phyloP scores from a whole-genome alignment of 2,329 filamentous ascomycete genomes.

The Podosphaera xanthii region DNA sequence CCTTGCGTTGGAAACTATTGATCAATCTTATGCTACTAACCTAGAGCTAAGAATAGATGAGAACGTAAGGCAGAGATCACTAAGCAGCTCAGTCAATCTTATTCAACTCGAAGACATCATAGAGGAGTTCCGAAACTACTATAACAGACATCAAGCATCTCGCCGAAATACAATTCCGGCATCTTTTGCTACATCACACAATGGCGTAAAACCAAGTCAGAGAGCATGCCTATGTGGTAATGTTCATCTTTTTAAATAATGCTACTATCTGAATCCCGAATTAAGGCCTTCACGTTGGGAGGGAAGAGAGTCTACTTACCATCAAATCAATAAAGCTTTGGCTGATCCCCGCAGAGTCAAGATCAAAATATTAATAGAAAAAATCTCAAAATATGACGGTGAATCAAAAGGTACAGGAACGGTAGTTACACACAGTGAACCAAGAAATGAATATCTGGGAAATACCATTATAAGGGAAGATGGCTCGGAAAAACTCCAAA shows the following conservation, averaged over 20 bases:
- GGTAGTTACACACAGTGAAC: too few relatives aligned
- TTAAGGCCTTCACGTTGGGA: background rate
- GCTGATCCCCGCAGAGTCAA: too few relatives aligned
- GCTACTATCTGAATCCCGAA: background rate
- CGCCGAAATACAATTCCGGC: background rate
- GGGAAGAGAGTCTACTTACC: background rate
- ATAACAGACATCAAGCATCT: background rate
- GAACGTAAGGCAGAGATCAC: background rate
- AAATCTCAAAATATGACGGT: too few relatives aligned
- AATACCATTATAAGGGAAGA: too few relatives aligned
- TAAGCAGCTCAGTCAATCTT: background rate
- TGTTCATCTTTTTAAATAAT: background rate
- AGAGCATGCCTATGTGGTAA: background rate
- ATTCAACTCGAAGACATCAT: background rate
- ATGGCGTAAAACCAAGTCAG: background rate
- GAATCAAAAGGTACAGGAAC: too few relatives aligned
- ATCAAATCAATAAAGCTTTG: too few relatives aligned
- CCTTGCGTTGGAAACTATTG: too few relatives aligned
- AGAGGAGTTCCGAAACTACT: background rate
- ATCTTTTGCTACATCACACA: background rate
- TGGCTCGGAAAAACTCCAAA: too few relatives aligned
- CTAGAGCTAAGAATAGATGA: background rate
- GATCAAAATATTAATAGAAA: too few relatives aligned
- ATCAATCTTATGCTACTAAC: background rate
- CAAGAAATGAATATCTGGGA: too few relatives aligned